Evolutionary conservation across 2,329 filamentous ascomycete genomes (phyloP), one percentile per base, ranked within the genome.

Genomic region (Plectosphaerella sp.): DNA sequence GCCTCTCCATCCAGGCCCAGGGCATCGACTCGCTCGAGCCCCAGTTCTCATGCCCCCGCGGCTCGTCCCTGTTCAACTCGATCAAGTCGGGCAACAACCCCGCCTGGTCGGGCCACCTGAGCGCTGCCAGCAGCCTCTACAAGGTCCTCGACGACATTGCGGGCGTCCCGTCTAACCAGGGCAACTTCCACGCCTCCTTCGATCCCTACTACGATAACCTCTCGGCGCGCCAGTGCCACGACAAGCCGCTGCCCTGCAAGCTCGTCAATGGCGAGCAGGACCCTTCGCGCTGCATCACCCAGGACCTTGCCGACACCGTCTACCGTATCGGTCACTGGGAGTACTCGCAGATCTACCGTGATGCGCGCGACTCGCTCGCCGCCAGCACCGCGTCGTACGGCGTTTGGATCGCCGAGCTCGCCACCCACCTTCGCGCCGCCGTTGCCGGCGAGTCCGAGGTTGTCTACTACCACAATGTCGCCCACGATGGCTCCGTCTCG

Each of bases 121-220:
- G 73, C 4, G 75, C 72, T 18, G 76, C 86, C 0, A 63, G 67
- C 3, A 57, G 69, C 0, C 71, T 94, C 0, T 89, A 81, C 62
- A 61, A 67, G 6, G 67, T 66, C 0, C 78, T 94, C 0, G 89
- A 94, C 61, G 65, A 71, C 42, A 78, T 93, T 45, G 89, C 87
- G 0, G 87, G 86, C 28, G 79, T 94, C 1, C 64, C 77, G 0
- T 55, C 73, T 0, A 67, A 67, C 35, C 78, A 84, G 54, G 62
- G 64, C 0, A 85, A 76, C 4, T 94, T 89, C 73, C 88, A 93
- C 62, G 75, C 69, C 41, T 85, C 79, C 50, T 86, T 88, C 60
- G 90, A 94, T 63, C 89, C 91, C 67, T 94, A 94, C 71, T 94
- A 86, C 61, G 90, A 94, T 65, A 94, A 91, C 62, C 77, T 94